Percentiles rank a stretch among this genome's conserved stretches.
Evolutionary conservation across 2,329 filamentous ascomycete genomes (phyloP).

Genomic region (Lecanosticta acicola): DNA sequence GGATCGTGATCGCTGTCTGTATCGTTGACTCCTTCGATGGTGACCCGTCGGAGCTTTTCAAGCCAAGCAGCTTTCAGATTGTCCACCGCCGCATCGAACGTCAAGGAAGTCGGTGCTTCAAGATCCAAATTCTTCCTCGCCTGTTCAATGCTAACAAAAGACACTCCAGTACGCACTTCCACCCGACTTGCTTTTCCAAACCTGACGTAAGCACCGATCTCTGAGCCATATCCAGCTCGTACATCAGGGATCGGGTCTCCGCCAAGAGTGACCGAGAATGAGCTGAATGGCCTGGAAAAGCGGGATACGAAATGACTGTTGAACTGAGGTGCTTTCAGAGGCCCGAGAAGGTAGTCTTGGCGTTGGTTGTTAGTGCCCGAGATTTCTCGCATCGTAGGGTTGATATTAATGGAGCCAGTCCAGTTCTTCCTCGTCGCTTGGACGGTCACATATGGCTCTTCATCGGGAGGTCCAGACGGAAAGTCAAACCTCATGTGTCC

Average conservation of each 20-base stretch:
- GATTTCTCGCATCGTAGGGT: slow-evolving; percentile 35
- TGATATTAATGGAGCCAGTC: slow-evolving; percentile 41
- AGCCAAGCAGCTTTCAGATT: slow-evolving; percentile 42
- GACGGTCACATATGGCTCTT: slow-evolving; percentile 39
- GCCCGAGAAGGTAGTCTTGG: slow-evolving; percentile 44
- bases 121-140: slow-evolving; percentile 43
- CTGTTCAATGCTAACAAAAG: slow-evolving; percentile 45
- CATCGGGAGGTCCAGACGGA: not conserved
- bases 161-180: slow-evolving; percentile 45
- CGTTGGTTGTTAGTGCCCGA: slow-evolving; percentile 43
- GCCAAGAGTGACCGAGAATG: slow-evolving; percentile 35
- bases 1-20: slow-evolving; percentile 40
- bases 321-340: slow-evolving; percentile 39
- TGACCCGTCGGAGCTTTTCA: slow-evolving; percentile 42
- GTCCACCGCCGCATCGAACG: slow-evolving; percentile 39
- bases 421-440: slow-evolving; percentile 44
- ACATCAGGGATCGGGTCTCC: slow-evolving; percentile 23
- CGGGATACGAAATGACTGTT: slow-evolving; percentile 45
- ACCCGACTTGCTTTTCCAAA: slow-evolving; percentile 33
- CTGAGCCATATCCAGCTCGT: slow-evolving; percentile 31
- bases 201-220: slow-evolving; percentile 39
- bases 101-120: slow-evolving; percentile 35
- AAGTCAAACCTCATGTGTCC: slow-evolving; percentile 42
- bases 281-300: slow-evolving; percentile 41
- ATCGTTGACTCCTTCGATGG: slow-evolving; percentile 40